Conservation (phyloP, 2,329 filamentous ascomycete species). For the Helminthosporium solani region DNA sequence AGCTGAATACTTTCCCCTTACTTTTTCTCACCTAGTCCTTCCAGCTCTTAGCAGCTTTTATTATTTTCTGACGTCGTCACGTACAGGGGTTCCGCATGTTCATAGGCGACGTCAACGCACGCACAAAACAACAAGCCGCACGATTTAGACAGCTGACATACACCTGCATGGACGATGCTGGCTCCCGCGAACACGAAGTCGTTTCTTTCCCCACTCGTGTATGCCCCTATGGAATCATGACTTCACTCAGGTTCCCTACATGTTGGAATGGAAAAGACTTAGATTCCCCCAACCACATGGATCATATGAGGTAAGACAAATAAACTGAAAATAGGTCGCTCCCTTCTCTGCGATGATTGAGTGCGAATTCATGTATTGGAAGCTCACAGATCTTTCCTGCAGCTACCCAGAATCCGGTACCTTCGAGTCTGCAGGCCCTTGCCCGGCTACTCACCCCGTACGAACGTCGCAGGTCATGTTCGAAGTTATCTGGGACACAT, state of each 20-base stretch:
- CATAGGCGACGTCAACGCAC: conserved; percentile 15
- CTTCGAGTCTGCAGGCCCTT: conserved; percentile 12
- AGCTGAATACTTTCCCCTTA: too few relatives aligned
- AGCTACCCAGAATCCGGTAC: conserved; percentile 40
- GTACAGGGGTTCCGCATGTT: conserved; percentile 20
- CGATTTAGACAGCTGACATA: conserved; percentile 47
- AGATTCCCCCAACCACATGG: conserved; percentile 64
- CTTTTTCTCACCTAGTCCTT: too few relatives aligned
- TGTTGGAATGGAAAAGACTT: conserved; percentile 37
- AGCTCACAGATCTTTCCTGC: conserved; percentile 57
- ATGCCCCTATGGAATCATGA: conserved; percentile 36
- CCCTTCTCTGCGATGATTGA: too few relatives aligned
- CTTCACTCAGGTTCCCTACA: conserved; percentile 45
- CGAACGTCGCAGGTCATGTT: conserved; percentile 17
- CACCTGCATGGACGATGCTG: conserved; percentile 40
- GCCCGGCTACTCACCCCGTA: conserved; percentile 16
- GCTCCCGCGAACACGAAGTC: conserved; percentile 11
- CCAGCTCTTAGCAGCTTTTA: too few relatives aligned
- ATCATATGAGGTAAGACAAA: conserved; percentile 9
- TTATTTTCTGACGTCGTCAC: too few relatives aligned
- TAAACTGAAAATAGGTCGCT: too few relatives aligned
- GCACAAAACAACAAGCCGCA: conserved; percentile 35
- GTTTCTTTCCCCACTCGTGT: conserved; percentile 48
- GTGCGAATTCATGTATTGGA: too few relatives aligned
- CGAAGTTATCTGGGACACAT: conserved; percentile 21